Base-by-base conservation (phyloP, 768 basidiomycete genomes). In the Collybia nuda region DNA sequence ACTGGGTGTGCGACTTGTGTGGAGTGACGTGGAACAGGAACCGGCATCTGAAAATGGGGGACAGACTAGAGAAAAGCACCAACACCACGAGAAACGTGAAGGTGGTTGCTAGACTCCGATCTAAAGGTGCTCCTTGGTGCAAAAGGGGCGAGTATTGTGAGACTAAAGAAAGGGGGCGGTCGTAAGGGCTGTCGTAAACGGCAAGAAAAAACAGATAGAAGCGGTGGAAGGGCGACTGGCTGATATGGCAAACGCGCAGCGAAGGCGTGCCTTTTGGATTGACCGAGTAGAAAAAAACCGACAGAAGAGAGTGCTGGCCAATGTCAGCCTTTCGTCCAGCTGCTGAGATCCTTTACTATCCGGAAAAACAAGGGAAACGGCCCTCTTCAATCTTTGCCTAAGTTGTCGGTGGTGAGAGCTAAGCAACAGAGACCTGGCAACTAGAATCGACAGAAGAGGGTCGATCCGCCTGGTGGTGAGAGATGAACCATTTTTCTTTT, bases 241-340 rank as follows among this genome's bases (percentile, higher is more conserved):
- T 53, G 50, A 48, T 52, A 54, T 80, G 89, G 88, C 88, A 75
- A 77, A 92, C 89, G 89, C 89, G 78, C 89, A 90, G 77, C 86
- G 78, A 91, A 92, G 89, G 89, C 89, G 89, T 81, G 88, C 88
- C 88, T 90, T 90, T 91, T 90, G 64, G 60, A 57, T 57, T 62
- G 67, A 67, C 66, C 63, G 56, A 58, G 63, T 44, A 58, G 62
- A 60, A 57, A 52, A 59, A 54, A 51, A 53, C 14, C 32, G 67
- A 56, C 57, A 62, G 62, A 59, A 62, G 61, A 64, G 60, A 62
- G 66, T 63, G 62, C 58, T 59, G 65, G 58, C 59, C 59, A 52
- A 53, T 59, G 62, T 58, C 54, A 57, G 57, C 62, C 61, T 58
- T 53, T 55, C 66, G 67, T 58, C 66, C 62, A 65, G 67, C 66